Evolutionary conservation across 2,329 filamentous ascomycete genomes (phyloP).

Genomic region (Botrytis sinoallii): DNA sequence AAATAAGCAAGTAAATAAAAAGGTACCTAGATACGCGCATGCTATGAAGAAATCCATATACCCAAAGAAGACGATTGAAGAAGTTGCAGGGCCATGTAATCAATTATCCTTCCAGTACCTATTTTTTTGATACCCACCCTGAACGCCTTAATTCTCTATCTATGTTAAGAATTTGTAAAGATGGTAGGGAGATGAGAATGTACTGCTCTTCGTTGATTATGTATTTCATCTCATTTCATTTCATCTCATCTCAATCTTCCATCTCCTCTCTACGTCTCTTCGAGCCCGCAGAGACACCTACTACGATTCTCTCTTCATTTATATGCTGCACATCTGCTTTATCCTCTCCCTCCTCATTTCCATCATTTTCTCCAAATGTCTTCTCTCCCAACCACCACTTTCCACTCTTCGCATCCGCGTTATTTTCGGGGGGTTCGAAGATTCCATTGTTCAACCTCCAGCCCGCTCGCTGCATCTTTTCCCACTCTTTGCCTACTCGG

Average conservation of each 20-base stretch:
- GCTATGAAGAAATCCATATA: neutral
- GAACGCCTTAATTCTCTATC: neutral
- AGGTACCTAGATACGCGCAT: neutral
- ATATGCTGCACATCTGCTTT: neutral
- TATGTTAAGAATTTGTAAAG: neutral
- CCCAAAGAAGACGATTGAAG: neutral
- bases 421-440: neutral
- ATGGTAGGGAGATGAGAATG: neutral
- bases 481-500: conserved; percentile 70
- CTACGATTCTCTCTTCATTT: neutral
- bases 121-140: neutral
- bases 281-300: neutral
- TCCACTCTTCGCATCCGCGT: neutral
- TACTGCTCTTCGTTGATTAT: neutral
- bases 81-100: neutral
- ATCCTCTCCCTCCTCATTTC: neutral
- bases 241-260: neutral
- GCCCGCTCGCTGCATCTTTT: conserved; percentile 59
- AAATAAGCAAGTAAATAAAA: neutral
- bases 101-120: neutral
- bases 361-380: neutral
- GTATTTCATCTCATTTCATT: neutral
- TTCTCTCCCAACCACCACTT: neutral
- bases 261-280: neutral
- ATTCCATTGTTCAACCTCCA: conserved; percentile 58